Evolutionary conservation across 306 rosid genomes (phyloP), one percentile per base, ranked within the genome.

Genomic region (Prunus fruticosa): DNA sequence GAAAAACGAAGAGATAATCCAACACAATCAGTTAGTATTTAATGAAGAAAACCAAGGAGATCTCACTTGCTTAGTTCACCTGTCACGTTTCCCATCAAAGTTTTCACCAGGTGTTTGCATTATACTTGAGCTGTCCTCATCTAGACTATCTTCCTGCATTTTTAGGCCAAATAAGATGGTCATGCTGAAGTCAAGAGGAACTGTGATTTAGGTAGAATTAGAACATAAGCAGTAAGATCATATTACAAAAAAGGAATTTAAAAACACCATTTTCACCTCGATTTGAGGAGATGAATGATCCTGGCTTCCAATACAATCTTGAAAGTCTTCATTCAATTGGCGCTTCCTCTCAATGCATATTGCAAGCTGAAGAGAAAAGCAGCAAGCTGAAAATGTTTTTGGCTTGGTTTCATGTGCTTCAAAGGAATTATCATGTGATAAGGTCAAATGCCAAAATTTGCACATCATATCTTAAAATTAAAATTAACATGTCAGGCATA

Each of bases 41-140:
- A 67, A 56, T 47, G 69, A 84, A 75, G 73, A 79, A 79, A 76
- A 73, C 78, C 78, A 79, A 63, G 76, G 85, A 82, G 79, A 76
- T 82, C 97, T 94, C 96, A 94, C 98, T 94, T 94, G 96, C 93
- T 88, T 86, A 86, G 86, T 86, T 94, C 97, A 94, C 98, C 98
- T 92, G 98, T 94, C 97, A 89, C 75, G 89, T 91, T 89, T 88
- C 91, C 88, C 83, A 56, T 83, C 82, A 76, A 89, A 73, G 28
- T 43, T 80, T 82, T 89, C 96, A 60, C 67, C 80, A 51, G 87
- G 76, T 74, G 88, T 88, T 71, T 70, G 85, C 86, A 58, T 67
- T 79, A 68, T 79, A 83, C 70, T 54, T 5, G 87, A 65, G 69
- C 86, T 89, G 65, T 84, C 90, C 45, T 71, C 89, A 65, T 43